Base-by-base conservation (phyloP, 2,329 filamentous ascomycete species). In the Paraphaeosphaeria minitans region DNA sequence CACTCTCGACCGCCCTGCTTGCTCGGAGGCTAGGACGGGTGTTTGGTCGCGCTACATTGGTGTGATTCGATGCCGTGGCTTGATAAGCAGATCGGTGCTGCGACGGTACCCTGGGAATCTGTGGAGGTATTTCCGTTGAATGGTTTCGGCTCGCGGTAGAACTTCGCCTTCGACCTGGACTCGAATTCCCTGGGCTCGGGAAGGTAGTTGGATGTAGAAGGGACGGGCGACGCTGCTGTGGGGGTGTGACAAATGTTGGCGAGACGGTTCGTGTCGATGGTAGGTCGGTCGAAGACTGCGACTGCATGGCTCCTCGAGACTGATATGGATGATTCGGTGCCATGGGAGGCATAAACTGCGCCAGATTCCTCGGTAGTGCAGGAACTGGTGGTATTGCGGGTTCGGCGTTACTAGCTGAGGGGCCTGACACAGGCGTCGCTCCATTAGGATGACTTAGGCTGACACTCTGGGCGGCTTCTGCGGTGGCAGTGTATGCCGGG, bases 401-500 rank as follows among this genome's bases (percentile, higher is more conserved):
- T 29, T 55, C 41, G 21, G 64, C 42, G 39, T 55, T 50, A 27
- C 52, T 16, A 39, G 37, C 19, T 22, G 41, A 43, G 19, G 41
- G 41, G 39, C 62, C 49, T 39, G 66, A 63, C 8, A 69, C 60
- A n/a, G 72, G 73, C 16, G 72, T 72, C 16, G 73, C 70, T 27
- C 69, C 66, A 31, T 67, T 58, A 1, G 73, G 73, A 60, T 75
- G 72, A 45, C 72, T 77, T 16, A 77, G 58, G 58, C 75, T 77
- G 41, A 77, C 70, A 45, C 74, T 77, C n/a, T 69, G 64, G 14
- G 73, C 63, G 46, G 70, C 75, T 45, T 79, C 72, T n/a, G 78
- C 76, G 0, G 90, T 87, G 55, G 86, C 85, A 42, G 87, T 86
- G 67, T 96, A 96, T 0, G 91, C 91, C 3, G 92, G 92, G 9